phyloP scores from a whole-genome alignment of 2,329 filamentous ascomycete species.

The Pseudogymnoascus sp. region DNA sequence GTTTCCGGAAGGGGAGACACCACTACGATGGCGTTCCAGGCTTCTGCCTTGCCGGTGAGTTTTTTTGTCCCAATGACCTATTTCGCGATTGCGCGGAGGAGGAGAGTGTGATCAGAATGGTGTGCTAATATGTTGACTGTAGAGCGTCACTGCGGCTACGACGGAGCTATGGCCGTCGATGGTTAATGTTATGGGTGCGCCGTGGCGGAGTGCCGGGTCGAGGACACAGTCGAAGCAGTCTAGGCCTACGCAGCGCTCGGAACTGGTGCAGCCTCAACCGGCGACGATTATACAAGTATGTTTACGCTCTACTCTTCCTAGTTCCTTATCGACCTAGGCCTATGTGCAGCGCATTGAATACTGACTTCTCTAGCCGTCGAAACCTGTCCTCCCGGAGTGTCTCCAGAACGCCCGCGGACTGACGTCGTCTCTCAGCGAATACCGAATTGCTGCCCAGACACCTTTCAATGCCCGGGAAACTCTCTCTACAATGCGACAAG shows the following conservation, averaged over 20 bases:
- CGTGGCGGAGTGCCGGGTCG: constrained; percentile 29
- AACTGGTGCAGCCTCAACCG: background rate
- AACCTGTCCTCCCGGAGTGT: constrained; percentile 17
- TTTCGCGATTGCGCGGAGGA: background rate
- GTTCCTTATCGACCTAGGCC: background rate
- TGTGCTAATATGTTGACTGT: background rate
- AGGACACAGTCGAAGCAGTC: constrained; percentile 13
- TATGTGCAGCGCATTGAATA: background rate
- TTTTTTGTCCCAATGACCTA: background rate
- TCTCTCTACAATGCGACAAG: constrained; percentile 18
- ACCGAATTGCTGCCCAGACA: constrained; percentile 13
- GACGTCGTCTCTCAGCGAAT: background rate
- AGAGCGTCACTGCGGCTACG: constrained; percentile 39
- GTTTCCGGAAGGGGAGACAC: background rate
- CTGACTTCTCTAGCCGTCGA: constrained; percentile 6
- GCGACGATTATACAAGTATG: background rate
- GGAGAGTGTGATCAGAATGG: background rate
- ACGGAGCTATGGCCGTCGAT: constrained; percentile 38
- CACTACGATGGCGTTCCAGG: constrained; percentile 22
- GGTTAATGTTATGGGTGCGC: constrained; percentile 31
- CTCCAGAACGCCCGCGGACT: constrained; percentile 16
- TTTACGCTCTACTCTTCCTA: background rate
- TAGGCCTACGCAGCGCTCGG: background rate
- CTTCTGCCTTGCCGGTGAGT: constrained; percentile 23
- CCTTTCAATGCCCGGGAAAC: constrained; percentile 15